Evolutionary conservation across 257 asterid species (phyloP).

Genomic region (Anisodus tanguticus): DNA sequence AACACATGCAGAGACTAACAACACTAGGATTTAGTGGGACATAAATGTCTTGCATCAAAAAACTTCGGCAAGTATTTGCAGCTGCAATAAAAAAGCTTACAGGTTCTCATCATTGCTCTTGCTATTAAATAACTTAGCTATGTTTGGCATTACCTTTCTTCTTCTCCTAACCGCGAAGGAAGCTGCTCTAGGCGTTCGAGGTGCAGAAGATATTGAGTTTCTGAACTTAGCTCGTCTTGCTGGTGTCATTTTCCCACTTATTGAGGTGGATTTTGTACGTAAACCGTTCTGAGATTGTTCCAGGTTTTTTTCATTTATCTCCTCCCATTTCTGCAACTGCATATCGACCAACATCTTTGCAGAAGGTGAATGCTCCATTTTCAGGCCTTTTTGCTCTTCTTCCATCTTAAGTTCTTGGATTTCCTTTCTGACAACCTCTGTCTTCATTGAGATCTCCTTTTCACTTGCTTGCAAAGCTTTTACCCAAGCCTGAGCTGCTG

Average conservation of each 20-base stretch:
- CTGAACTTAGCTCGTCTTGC: conserved; percentile 53
- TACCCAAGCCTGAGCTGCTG: conserved; percentile 88
- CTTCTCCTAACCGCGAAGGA: conserved; percentile 63
- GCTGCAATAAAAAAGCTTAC: conserved; percentile 15
- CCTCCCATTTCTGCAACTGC: conserved; percentile 56
- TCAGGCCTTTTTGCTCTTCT: conserved; percentile 48
- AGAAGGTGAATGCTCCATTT: conserved; percentile 43
- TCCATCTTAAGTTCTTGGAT: conserved; percentile 53
- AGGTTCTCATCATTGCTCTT: conserved; percentile 41
- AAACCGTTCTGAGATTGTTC: conserved; percentile 40
- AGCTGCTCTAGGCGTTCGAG: conserved; percentile 48
- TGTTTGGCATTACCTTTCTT: conserved; percentile 63
- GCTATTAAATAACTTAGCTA: conserved; percentile 57
- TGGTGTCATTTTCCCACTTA: conserved; percentile 52
- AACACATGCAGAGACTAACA: conserved; percentile 13
- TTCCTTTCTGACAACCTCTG: conserved; percentile 58
- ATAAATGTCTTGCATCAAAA: conserved; percentile 35
- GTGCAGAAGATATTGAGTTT: conserved; percentile 53
- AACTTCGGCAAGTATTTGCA: conserved; percentile 38
- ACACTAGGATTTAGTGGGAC: not conserved
- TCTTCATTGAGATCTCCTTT: conserved; percentile 61
- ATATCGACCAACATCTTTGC: conserved; percentile 41
- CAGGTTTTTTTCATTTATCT: conserved; percentile 38
- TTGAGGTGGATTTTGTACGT: conserved; percentile 43
- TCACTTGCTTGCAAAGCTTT: conserved; percentile 85